Evolutionary conservation across 768 basidiomycete genomes (phyloP).

Genomic region (Naematelia aurantialba): DNA sequence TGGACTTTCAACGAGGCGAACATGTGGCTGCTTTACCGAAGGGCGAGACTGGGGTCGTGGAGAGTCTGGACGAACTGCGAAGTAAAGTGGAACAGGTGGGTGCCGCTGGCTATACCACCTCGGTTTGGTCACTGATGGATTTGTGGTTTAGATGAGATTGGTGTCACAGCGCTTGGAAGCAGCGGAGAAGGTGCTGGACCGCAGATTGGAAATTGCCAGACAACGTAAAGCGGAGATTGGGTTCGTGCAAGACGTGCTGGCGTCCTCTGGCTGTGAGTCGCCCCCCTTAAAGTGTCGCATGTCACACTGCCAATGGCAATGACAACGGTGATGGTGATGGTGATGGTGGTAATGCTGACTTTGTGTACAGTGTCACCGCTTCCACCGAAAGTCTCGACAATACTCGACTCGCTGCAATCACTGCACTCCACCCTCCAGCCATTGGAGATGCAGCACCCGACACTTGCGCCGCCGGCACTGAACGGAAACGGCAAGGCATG

Average conservation of each 20-base stretch:
- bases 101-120: slow-evolving; percentile 32
- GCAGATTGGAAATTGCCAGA: slow-evolving; percentile 54
- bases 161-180: slow-evolving; percentile 59
- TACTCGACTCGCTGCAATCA: slow-evolving; percentile 43
- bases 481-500: slow-evolving; percentile 66
- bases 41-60: slow-evolving; percentile 56
- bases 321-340: too few relatives aligned
- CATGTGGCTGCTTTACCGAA: slow-evolving; percentile 49
- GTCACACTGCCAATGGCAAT: too few relatives aligned
- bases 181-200: slow-evolving; percentile 56
- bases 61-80: slow-evolving; percentile 66
- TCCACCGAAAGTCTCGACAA: slow-evolving; percentile 5
- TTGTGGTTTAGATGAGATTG: slow-evolving; percentile 7
- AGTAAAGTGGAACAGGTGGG: slow-evolving; percentile 67
- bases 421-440: slow-evolving; percentile 53
- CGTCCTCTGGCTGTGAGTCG: slow-evolving; percentile 37
- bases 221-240: slow-evolving; percentile 43
- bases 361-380: slow-evolving; percentile 28
- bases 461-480: slow-evolving; percentile 48
- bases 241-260: slow-evolving; percentile 37
- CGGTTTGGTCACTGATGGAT: not conserved
- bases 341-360: slow-evolving; percentile 3
- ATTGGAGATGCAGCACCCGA: slow-evolving; percentile 57
- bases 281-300: not conserved
- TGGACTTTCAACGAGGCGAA: slow-evolving; percentile 63